A percentile compares a stretch with the other conserved stretches of the same genome.
Evolutionary conservation across 2,329 filamentous ascomycete species (phyloP).

Genomic region (Colletotrichum musae): DNA sequence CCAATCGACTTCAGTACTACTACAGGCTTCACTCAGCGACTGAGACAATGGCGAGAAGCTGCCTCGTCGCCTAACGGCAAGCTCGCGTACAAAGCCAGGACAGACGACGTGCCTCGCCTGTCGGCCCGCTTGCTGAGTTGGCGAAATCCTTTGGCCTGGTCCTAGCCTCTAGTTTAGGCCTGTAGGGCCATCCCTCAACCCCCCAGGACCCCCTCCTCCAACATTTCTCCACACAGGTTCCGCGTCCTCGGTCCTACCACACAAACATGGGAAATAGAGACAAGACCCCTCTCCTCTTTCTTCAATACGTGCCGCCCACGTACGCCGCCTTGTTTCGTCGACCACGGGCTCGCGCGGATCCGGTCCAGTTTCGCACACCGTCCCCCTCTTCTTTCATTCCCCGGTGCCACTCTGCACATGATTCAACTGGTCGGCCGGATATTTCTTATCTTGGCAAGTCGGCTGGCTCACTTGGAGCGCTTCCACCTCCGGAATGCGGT

Average conservation of each 20-base stretch:
- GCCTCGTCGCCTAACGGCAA: slow-evolving; percentile 3
- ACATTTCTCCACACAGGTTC: slow-evolving; percentile 18
- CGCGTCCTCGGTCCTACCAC: slow-evolving; percentile 8
- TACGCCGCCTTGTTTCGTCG: slow-evolving; percentile 9
- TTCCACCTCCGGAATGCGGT: neutral
- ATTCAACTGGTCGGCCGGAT: neutral
- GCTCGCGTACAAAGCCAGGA: neutral
- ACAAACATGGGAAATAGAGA: neutral
- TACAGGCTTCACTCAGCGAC: neutral
- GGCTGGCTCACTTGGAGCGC: neutral
- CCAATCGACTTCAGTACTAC: neutral
- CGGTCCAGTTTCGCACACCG: slow-evolving; percentile 5
- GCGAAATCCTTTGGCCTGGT: slow-evolving; percentile 11
- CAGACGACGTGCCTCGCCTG: neutral
- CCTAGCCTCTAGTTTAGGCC: neutral
- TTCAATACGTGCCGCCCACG: slow-evolving; percentile 19
- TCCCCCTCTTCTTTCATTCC: neutral
- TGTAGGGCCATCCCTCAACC: slow-evolving; percentile 5
- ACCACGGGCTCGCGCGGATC: slow-evolving; percentile 7
- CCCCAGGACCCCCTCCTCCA: neutral
- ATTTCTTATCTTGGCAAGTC: neutral
- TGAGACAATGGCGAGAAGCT: slow-evolving; percentile 3
- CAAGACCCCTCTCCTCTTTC: slow-evolving; percentile 28
- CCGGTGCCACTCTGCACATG: neutral
- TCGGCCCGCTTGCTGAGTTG: slow-evolving; percentile 3